Base-by-base conservation (phyloP, 2,329 filamentous ascomycete species). In the Paracorniculantispora psalliotae region DNA sequence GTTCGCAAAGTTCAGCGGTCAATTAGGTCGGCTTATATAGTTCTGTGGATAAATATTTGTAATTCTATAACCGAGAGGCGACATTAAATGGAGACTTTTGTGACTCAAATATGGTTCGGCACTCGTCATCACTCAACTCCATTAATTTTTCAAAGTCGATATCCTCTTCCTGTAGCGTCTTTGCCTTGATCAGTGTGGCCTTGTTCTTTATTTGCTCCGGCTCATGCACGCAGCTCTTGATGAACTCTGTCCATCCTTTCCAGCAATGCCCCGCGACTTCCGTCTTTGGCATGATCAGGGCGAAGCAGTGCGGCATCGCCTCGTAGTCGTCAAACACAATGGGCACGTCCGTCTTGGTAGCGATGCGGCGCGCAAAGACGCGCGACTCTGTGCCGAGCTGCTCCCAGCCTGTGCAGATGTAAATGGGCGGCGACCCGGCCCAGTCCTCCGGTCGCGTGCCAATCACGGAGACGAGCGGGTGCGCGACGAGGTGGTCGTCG, bases 221-320 rank as follows among this genome's bases (percentile, higher is more conserved):
- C 3, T 73, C 67, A 46, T 73, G 67, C 2, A 77, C 74, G 1
- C 69, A 77, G 19, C 67, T 63, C 26, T 63, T 72, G 25, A 86
- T 79, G 62, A 91, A 91, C 2, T 69, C 71, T 0, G 81, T 73
- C 81, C 85, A 84, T 3, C 75, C 73, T 15, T 77, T 70, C 59
- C 84, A 80, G 65, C 84, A 88, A 50, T 80, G 76, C 63, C 68
- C 73, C 2, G 80, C 73, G 30, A 73, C 77, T 1, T 75, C 67
- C 2, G 79, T 68, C 4, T 73, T 71, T 1, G 77, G 71, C 58
- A 90, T 72, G 1, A 90, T 63, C 62, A 85, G 66, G 0, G 81
- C 83, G 67, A 91, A 93, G 64, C 83, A 85, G 72, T 92, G 90
- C 57, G 90, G 89, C 90, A 93, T 93, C 3, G 84, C 87, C 69